Percentiles rank a stretch among this genome's conserved stretches.
Conservation (phyloP, 257 asterid species). For the Forsythia viridissima region DNA sequence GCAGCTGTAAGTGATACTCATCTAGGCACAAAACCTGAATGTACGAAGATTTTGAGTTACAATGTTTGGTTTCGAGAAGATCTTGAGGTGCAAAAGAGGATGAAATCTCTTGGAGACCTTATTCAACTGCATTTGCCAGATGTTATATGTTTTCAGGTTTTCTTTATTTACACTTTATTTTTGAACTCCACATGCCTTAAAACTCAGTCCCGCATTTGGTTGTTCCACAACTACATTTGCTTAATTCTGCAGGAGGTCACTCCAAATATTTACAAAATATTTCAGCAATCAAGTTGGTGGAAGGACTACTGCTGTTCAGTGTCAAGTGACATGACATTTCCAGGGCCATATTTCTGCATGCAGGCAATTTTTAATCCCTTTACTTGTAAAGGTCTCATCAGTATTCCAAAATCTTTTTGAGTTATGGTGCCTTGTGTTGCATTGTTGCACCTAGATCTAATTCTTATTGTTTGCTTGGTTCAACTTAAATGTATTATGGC, state of each 20-base stretch:
- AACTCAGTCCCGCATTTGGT: neutral
- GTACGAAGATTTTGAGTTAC: conserved; percentile 79
- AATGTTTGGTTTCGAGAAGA: conserved; percentile 93
- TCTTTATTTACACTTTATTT: neutral
- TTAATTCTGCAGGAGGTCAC: conserved; percentile 76
- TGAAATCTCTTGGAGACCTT: conserved; percentile 78
- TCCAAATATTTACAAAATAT: conserved; percentile 57
- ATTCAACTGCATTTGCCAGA: conserved; percentile 78
- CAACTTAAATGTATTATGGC: neutral
- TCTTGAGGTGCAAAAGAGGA: conserved; percentile 69
- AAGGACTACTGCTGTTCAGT: conserved; percentile 78
- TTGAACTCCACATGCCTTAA: neutral
- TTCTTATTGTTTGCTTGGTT: neutral
- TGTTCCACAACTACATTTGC: conserved; percentile 5
- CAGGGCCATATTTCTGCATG: conserved; percentile 80
- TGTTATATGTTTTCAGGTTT: conserved; percentile 90
- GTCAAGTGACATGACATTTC: conserved; percentile 36
- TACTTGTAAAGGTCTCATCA: neutral
- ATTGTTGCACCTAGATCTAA: neutral
- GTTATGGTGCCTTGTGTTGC: neutral
- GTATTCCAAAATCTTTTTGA: neutral
- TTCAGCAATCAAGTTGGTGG: conserved; percentile 83
- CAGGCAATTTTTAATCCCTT: conserved; percentile 49
- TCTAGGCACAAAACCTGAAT: conserved; percentile 25
- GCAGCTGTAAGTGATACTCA: conserved; percentile 37